These are phyloP conservation scores for Alternaria novae-zelandiae DNA, from an alignment of 2,329 filamentous ascomycete species.

Conservation along the genomic window DNA sequence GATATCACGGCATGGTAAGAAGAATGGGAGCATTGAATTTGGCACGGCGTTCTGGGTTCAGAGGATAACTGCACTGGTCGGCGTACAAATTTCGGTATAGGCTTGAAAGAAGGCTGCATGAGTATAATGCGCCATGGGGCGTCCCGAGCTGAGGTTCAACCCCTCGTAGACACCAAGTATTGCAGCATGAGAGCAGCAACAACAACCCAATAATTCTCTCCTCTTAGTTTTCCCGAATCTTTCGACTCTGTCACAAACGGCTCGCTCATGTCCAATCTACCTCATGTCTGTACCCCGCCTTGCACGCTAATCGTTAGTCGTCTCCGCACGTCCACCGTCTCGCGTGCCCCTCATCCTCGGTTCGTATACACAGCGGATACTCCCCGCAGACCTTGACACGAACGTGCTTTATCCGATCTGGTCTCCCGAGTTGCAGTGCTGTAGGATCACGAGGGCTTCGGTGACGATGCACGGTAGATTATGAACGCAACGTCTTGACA, in stretches of 20 bases:
- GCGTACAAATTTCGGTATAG: conserved; percentile 45
- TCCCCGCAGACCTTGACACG: neutral
- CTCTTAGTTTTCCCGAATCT: neutral
- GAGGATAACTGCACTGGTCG: conserved; percentile 20
- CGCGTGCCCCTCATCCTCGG: neutral
- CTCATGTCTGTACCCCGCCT: conserved; percentile 6
- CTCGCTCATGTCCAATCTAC: neutral
- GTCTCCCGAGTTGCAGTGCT: neutral
- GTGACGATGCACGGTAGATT: neutral
- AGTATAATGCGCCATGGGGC: conserved; percentile 25
- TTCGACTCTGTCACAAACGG: neutral
- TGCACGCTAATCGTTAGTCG: neutral
- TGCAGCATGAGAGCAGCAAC: neutral
- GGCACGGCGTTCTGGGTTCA: conserved; percentile 34
- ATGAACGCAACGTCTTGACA: neutral
- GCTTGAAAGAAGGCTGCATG: conserved; percentile 47
- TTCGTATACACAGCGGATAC: neutral
- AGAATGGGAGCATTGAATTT: conserved; percentile 11
- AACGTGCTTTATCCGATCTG: neutral
- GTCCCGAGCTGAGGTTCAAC: conserved; percentile 44
- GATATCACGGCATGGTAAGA: conserved; percentile 91
- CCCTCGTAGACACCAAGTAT: conserved; percentile 25
- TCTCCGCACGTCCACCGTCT: neutral
- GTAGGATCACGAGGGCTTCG: neutral
- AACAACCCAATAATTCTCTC: neutral